Evolutionary conservation across 2,329 filamentous ascomycete genomes (phyloP).

Genomic region (Penicillium sumatraense): DNA sequence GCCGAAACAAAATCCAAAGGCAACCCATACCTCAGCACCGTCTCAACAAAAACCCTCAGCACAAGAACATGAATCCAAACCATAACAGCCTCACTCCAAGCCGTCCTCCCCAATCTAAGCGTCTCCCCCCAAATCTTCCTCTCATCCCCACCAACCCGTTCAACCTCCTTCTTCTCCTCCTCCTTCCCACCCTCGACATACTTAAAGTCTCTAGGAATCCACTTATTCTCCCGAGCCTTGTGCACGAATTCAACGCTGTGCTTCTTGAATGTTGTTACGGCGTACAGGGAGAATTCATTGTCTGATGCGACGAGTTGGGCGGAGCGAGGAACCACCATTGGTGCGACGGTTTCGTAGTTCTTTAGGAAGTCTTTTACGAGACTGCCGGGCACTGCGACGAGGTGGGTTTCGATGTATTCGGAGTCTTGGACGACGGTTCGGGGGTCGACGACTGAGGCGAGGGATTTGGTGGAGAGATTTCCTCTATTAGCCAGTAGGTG

Average conservation of each 20-base stretch:
- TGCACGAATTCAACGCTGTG: constrained; percentile 83
- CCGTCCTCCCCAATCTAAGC: constrained; percentile 81
- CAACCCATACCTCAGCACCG: constrained; percentile 92
- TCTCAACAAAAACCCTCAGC: constrained; percentile 93
- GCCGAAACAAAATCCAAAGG: constrained; percentile 88
- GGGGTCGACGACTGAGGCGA: constrained; percentile 86
- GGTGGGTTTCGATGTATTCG: constrained; percentile 95
- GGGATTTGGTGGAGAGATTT: constrained; percentile 91
- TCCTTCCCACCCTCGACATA: constrained; percentile 88
- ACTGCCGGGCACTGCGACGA: constrained; percentile 82
- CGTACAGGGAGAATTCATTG: constrained; percentile 85
- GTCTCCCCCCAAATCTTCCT: constrained; percentile 93
- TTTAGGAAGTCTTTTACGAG: constrained; percentile 86
- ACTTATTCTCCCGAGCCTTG: constrained; percentile 90
- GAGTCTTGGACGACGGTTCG: constrained; percentile 81
- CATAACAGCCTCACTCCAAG: constrained; percentile 95
- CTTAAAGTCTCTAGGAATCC: constrained; percentile 93
- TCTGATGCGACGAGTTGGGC: constrained; percentile 79
- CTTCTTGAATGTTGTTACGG: constrained; percentile 94
- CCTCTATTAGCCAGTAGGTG: constrained; percentile 59
- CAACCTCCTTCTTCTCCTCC: constrained; percentile 84
- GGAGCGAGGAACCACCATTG: constrained; percentile 93
- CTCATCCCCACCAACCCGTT: constrained; percentile 81
- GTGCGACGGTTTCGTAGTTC: constrained; percentile 83
- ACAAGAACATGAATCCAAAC: constrained; percentile 92